A percentile compares a stretch with the other conserved stretches of the same genome.
Conservation (phyloP, 768 basidiomycete species). For the Mycena rebaudengoi region DNA sequence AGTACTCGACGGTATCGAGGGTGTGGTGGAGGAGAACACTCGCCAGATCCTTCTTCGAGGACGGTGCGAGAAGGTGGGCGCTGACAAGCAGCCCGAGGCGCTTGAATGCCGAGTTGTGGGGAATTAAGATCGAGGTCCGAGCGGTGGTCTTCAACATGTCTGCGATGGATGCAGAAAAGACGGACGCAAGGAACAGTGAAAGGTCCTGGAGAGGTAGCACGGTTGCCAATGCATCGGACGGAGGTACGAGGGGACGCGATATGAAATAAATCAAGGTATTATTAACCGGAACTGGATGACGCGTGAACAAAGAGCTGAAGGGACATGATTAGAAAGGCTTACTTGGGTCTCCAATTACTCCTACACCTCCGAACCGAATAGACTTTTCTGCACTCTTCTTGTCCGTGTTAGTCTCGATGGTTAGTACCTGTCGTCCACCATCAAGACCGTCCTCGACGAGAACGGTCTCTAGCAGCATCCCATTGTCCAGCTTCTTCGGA, state of each 20-base stretch:
- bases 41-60: constrained; percentile 82
- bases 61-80: constrained; percentile 81
- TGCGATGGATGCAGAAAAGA: constrained; percentile 87
- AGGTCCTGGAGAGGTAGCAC: constrained; percentile 85
- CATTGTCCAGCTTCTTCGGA: constrained; percentile 73
- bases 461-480: constrained; percentile 82
- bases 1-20: constrained; percentile 78
- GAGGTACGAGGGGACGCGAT: constrained; percentile 83
- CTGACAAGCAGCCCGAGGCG: constrained; percentile 86
- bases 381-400: constrained; percentile 59
- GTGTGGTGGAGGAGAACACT: constrained; percentile 90
- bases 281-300: constrained; percentile 68
- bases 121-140: constrained; percentile 84
- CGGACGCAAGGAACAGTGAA: constrained; percentile 89
- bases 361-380: constrained; percentile 85
- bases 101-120: constrained; percentile 89
- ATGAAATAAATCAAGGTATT: constrained; percentile 91
- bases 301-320: constrained; percentile 18
- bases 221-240: constrained; percentile 80
- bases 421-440: constrained; percentile 74
- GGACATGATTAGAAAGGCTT: constrained; percentile 36
- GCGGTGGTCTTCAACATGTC: constrained; percentile 70
- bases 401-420: constrained; percentile 66
- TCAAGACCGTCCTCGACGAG: constrained; percentile 75
- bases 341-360: constrained; percentile 82